Conservation (phyloP, 2,329 filamentous ascomycete species). For the Neonectria neomacrospora region DNA sequence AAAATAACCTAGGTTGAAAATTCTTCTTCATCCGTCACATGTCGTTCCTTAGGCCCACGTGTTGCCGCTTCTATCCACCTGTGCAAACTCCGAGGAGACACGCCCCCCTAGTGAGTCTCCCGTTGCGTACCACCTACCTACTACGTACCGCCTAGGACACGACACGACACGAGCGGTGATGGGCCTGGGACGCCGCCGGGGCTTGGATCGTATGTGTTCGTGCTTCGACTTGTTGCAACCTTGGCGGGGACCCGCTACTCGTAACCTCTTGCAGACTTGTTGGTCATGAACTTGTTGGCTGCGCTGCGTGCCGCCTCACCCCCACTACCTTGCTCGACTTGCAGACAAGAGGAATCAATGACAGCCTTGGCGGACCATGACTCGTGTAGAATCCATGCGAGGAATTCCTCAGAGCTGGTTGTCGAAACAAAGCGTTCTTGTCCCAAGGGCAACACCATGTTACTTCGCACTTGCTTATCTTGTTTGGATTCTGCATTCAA, state of each 20-base stretch:
- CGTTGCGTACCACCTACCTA: not conserved
- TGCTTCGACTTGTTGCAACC: not conserved
- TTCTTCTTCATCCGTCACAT: constrained; percentile 11
- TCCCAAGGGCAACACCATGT: not conserved
- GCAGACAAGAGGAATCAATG: not conserved
- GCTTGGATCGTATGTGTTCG: not conserved
- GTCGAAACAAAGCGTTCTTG: not conserved
- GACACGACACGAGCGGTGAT: not conserved
- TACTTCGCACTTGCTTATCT: too few species aligned
- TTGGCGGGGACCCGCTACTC: constrained; percentile 3
- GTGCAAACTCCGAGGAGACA: constrained; percentile 12
- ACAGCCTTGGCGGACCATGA: not conserved
- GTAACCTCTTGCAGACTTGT: not conserved
- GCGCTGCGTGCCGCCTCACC: not conserved
- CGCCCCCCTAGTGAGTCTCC: not conserved
- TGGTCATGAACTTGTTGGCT: constrained; percentile 8
- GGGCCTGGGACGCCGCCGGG: not conserved
- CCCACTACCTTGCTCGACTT: not conserved
- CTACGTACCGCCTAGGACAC: not conserved
- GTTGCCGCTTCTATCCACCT: constrained; percentile 6
- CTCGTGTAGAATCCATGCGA: not conserved
- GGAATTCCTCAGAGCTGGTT: not conserved
- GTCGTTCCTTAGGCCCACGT: constrained; percentile 6
- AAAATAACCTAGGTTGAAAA: not conserved
- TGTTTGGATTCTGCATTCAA: not conserved